Evolutionary conservation across 257 asterid genomes (phyloP).

Genomic region (Salvia hispanica): DNA sequence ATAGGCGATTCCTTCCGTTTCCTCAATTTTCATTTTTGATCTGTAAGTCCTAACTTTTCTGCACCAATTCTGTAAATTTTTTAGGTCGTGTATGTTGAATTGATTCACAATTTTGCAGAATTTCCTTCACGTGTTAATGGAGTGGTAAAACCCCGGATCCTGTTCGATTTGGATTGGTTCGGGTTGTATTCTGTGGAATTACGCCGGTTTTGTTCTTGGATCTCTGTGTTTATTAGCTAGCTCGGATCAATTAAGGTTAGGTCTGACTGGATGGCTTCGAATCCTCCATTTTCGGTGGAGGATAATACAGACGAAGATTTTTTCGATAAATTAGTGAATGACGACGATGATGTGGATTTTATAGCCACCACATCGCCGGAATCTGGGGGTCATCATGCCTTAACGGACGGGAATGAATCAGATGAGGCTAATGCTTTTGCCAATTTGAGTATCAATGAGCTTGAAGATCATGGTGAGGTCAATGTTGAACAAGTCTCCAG

Average conservation of each 20-base stretch:
- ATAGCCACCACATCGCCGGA: slow-evolving; percentile 44
- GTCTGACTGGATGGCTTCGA: slow-evolving; percentile 75
- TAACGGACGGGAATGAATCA: slow-evolving; percentile 54
- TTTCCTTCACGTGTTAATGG: slow-evolving; percentile 23
- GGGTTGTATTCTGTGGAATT: slow-evolving; percentile 27
- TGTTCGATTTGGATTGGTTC: slow-evolving; percentile 39
- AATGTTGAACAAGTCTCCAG: slow-evolving; percentile 27
- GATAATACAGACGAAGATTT: slow-evolving; percentile 95
- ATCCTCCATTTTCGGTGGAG: slow-evolving; percentile 96
- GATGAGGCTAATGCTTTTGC: slow-evolving; percentile 77
- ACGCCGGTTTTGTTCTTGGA: slow-evolving; percentile 44
- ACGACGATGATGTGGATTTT: slow-evolving; percentile 61
- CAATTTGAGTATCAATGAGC: slow-evolving; percentile 61
- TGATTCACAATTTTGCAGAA: slow-evolving; percentile 30
- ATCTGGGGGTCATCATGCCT: slow-evolving; percentile 30
- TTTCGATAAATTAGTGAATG: slow-evolving; percentile 88
- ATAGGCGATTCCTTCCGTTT: slow-evolving; percentile 31
- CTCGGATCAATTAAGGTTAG: slow-evolving; percentile 43
- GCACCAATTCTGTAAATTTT: slow-evolving; percentile 22
- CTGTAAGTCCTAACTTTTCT: slow-evolving; percentile 47
- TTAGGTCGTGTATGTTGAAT: slow-evolving; percentile 33
- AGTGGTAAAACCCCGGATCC: slow-evolving; percentile 67
- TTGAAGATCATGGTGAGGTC: slow-evolving; percentile 37
- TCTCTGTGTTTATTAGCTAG: slow-evolving; percentile 46
- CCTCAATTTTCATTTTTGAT: slow-evolving; percentile 42